Evolutionary conservation across 148 eudicot genomes (phyloP).

Genomic region (Bassia scoparia): DNA sequence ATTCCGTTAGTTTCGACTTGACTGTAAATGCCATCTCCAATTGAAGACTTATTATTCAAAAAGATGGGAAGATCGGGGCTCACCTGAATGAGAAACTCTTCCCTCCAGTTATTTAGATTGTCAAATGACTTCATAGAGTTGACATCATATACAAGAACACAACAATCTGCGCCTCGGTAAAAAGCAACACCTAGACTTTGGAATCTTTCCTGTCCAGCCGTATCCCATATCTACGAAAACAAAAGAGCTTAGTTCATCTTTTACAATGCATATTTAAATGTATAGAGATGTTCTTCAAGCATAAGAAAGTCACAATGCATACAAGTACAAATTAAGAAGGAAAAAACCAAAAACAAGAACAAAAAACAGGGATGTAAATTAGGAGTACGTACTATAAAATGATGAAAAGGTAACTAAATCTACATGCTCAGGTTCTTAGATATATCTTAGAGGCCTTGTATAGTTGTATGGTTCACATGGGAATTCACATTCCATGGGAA

Average conservation of each 20-base stretch:
- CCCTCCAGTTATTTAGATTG: slow-evolving; percentile 83
- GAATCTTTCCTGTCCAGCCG: slow-evolving; percentile 97
- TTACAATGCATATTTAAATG: neutral
- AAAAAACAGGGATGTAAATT: neutral
- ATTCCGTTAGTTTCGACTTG: neutral
- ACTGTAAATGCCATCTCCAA: neutral
- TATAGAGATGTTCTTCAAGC: neutral
- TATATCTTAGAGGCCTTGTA: too few relatives aligned
- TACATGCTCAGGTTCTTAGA: too few relatives aligned
- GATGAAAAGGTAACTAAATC: too few relatives aligned
- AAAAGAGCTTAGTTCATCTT: slow-evolving; percentile 1
- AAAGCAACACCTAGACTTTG: slow-evolving; percentile 97
- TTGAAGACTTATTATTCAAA: neutral
- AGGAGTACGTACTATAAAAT: too few relatives aligned
- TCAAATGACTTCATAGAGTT: slow-evolving; percentile 91
- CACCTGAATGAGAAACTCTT: slow-evolving; percentile 94
- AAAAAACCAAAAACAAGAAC: neutral
- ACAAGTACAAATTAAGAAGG: neutral
- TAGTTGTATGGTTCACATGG: too few relatives aligned
- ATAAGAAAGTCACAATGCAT: neutral
- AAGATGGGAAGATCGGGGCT: neutral
- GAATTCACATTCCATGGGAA: too few relatives aligned
- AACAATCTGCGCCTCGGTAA: slow-evolving; percentile 97
- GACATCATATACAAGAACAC: slow-evolving; percentile 93
- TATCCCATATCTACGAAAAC: slow-evolving; percentile 81